A percentile compares a stretch with the other conserved stretches of the same genome.
phyloP scores from a whole-genome alignment of 2,329 filamentous ascomycete species.

The Aspergillus clavatus region DNA sequence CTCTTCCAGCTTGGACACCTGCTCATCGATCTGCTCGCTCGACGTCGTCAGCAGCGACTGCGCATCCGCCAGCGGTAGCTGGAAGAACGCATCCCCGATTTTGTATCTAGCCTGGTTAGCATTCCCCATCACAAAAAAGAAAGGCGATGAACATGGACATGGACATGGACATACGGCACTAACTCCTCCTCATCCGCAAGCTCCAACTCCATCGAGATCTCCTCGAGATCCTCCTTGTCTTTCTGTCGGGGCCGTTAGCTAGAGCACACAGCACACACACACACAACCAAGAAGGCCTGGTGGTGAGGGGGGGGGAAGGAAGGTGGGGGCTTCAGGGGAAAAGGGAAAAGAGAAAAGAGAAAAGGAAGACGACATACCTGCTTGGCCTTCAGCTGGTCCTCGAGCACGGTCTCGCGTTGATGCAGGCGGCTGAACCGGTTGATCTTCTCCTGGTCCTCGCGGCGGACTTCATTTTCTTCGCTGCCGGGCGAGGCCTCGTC shows the following conservation, averaged over 20 bases:
- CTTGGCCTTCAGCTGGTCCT: conserved; percentile 76
- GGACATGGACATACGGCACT: conserved; percentile 64
- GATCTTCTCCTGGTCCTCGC: conserved; percentile 98
- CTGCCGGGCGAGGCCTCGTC: conserved; percentile 70
- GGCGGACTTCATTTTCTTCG: conserved; percentile 87
- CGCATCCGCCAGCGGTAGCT: conserved; percentile 75
- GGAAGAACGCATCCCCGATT: conserved; percentile 93
- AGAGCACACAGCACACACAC: no score
- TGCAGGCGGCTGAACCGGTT: conserved; percentile 95
- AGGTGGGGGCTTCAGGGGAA: no score
- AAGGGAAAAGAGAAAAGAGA: no score
- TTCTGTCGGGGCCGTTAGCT: conserved; percentile 69
- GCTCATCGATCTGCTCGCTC: conserved; percentile 67
- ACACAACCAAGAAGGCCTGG: no score
- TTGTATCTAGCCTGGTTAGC: conserved; percentile 64
- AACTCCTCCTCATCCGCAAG: conserved; percentile 92
- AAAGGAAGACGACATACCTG: conserved; percentile 44
- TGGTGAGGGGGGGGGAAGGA: no score
- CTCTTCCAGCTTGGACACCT: conserved; percentile 71
- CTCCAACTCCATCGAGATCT: conserved; percentile 85
- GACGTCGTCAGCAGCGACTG: conserved; percentile 75
- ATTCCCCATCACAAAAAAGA: conserved; percentile 6
- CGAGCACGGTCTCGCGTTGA: conserved; percentile 71
- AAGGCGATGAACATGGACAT: not conserved
- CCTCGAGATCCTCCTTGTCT: conserved; percentile 96